Percentiles rank a stretch among this genome's conserved stretches.
These are phyloP conservation scores for Rubroshorea leprosula DNA, from an alignment of 345 rosid genomes.

Conservation along the genomic window DNA sequence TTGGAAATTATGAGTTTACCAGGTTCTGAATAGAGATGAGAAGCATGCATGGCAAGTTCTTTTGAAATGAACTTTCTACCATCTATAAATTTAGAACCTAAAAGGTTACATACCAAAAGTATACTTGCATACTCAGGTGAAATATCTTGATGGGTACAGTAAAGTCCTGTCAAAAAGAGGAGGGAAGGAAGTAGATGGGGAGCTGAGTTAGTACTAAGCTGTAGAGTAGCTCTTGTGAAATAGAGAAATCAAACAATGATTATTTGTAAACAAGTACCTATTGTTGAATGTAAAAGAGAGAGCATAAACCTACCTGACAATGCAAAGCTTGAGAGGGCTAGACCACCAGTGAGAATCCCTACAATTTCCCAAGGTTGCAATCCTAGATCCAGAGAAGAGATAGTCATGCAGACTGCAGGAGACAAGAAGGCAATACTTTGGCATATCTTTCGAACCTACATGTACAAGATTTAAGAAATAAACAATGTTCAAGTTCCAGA, in stretches of 20 bases:
- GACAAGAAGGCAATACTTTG: slow-evolving; percentile 83
- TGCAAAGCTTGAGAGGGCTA: slow-evolving; percentile 90
- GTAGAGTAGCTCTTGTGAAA: not conserved
- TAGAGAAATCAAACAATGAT: not conserved
- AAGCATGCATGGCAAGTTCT: too few species aligned
- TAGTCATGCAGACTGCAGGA: slow-evolving; percentile 86
- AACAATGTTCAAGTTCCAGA: not conserved
- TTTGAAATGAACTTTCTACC: not conserved
- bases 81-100: slow-evolving; percentile 4
- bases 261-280: not conserved
- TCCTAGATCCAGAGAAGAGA: slow-evolving; percentile 83
- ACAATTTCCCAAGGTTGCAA: slow-evolving; percentile 90
- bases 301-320: slow-evolving; percentile 89
- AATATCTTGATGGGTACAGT: slow-evolving; percentile 96
- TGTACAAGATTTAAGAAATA: slow-evolving; percentile 14
- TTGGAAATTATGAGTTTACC: too few species aligned
- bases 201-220: slow-evolving; percentile 1
- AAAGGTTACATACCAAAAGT: slow-evolving; percentile 55
- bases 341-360: slow-evolving; percentile 77
- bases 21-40: too few species aligned
- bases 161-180: slow-evolving; percentile 45
- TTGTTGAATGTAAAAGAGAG: too few species aligned
- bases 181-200: not conserved
- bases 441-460: slow-evolving; percentile 88
- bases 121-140: slow-evolving; percentile 94